phyloP scores from a whole-genome alignment of 306 rosid species.

The Pachyrhizus erosus region DNA sequence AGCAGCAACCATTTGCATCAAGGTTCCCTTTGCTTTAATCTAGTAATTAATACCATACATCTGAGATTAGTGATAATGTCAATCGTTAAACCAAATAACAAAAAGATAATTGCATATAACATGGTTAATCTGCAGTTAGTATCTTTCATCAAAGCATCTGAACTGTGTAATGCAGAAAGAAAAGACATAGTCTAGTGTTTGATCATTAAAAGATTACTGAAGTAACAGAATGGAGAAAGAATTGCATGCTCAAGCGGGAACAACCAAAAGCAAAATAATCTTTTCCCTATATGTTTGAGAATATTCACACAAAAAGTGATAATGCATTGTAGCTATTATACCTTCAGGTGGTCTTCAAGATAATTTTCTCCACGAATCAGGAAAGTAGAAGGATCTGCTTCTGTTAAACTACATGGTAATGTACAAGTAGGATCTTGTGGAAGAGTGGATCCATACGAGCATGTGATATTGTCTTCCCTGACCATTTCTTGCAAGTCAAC shows the following conservation, averaged over 20 bases:
- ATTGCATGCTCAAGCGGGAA: neutral
- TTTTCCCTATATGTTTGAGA: conserved; percentile 10
- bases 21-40: conserved; percentile 84
- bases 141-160: conserved; percentile 28
- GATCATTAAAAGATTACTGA: neutral
- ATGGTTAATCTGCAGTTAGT: conserved; percentile 5
- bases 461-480: conserved; percentile 64
- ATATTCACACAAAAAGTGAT: conserved; percentile 1
- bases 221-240: conserved; percentile 15
- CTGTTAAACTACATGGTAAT: conserved; percentile 80
- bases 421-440: conserved; percentile 75
- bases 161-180: conserved; percentile 21
- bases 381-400: conserved; percentile 85
- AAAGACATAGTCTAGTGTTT: conserved; percentile 19
- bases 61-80: conserved; percentile 15
- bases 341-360: conserved; percentile 76
- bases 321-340: conserved; percentile 41
- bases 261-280: conserved; percentile 13
- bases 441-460: conserved; percentile 83
- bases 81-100: conserved; percentile 24
- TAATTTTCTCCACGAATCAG: conserved; percentile 86
- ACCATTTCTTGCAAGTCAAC: conserved; percentile 71
- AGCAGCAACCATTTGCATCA: conserved; percentile 95
- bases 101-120: conserved; percentile 16
- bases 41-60: conserved; percentile 46